Conservation (phyloP, 75 land plant species). For the Pinus albicaulis region DNA sequence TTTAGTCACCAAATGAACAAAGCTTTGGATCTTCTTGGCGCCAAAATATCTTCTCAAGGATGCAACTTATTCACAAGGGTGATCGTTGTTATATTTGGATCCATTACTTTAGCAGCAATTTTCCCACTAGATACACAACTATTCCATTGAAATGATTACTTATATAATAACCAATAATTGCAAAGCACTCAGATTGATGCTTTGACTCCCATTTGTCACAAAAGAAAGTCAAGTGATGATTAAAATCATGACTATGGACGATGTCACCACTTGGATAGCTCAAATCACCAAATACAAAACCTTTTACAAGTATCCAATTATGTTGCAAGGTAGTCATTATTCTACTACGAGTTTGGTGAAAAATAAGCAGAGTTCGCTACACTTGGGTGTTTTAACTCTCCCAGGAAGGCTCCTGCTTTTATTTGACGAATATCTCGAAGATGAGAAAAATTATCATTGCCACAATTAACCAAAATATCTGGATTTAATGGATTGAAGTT, state of each 20-base stretch:
- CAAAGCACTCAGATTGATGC: slow-evolving; percentile 82
- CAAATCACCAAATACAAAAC: slow-evolving; percentile 78
- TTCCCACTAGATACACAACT: slow-evolving; percentile 88
- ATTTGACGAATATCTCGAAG: slow-evolving; percentile 83
- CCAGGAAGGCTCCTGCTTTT: slow-evolving; percentile 44
- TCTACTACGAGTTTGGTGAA: slow-evolving; percentile 83
- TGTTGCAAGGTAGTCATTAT: slow-evolving; percentile 93
- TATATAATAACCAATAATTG: slow-evolving; percentile 90
- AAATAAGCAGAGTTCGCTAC: slow-evolving; percentile 96
- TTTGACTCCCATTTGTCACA: slow-evolving; percentile 98
- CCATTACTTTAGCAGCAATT: slow-evolving; percentile 82
- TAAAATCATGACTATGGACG: slow-evolving; percentile 98
- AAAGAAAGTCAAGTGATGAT: slow-evolving; percentile 87
- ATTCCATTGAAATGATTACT: slow-evolving; percentile 87
- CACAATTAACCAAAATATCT: slow-evolving; percentile 83
- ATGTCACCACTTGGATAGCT: slow-evolving; percentile 83
- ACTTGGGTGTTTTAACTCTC: slow-evolving; percentile 64
- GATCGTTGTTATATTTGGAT: slow-evolving; percentile 76
- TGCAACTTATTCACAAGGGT: slow-evolving; percentile 96
- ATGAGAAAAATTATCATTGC: slow-evolving; percentile 95
- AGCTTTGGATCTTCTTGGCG: slow-evolving; percentile 97
- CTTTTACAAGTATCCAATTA: slow-evolving; percentile 90
- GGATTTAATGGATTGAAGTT: slow-evolving; percentile 83
- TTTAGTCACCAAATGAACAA: slow-evolving; percentile 89
- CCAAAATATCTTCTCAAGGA: slow-evolving; percentile 87